Evolutionary conservation across 805 yeast genomes (phyloP).

Genomic region (Candida xiaguanensis): DNA sequence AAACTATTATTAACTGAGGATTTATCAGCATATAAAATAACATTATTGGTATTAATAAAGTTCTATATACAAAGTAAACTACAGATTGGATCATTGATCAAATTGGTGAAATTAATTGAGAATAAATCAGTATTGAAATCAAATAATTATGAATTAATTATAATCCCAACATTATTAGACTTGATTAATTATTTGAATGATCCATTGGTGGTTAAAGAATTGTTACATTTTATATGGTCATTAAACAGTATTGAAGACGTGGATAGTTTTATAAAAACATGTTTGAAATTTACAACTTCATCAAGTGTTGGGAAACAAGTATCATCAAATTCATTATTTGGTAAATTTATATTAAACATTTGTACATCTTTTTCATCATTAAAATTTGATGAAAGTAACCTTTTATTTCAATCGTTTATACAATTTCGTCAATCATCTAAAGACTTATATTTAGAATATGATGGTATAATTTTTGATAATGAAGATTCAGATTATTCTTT

Average conservation of each 20-base stretch:
- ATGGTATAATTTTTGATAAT: conserved; percentile 8
- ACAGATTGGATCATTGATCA: conserved; percentile 29
- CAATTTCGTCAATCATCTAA: conserved; percentile 27
- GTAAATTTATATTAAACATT: conserved; percentile 27
- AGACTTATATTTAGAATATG: conserved; percentile 16
- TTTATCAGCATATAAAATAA: conserved; percentile 54
- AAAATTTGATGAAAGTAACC: conserved; percentile 34
- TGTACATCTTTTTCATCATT: conserved; percentile 30
- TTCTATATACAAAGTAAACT: conserved; percentile 12
- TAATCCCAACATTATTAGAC: conserved; percentile 30
- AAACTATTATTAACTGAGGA: conserved; percentile 33
- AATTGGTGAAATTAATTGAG: conserved; percentile 42
- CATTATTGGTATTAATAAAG: conserved; percentile 42
- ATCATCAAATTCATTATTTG: conserved; percentile 24
- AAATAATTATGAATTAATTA: conserved; percentile 11
- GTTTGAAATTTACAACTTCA: neutral
- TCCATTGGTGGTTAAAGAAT: conserved; percentile 16
- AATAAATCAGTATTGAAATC: conserved; percentile 20
- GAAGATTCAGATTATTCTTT: conserved; percentile 12
- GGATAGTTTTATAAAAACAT: conserved; percentile 16
- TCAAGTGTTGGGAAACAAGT: conserved; percentile 1
- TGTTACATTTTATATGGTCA: conserved; percentile 42
- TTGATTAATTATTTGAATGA: conserved; percentile 20
- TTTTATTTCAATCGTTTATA: conserved; percentile 32
- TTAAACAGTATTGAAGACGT: conserved; percentile 47